These are phyloP conservation scores for Globomyces pollinis-pini DNA, from an alignment of 192 early-diverging fungal genomes.

Conservation along the genomic window DNA sequence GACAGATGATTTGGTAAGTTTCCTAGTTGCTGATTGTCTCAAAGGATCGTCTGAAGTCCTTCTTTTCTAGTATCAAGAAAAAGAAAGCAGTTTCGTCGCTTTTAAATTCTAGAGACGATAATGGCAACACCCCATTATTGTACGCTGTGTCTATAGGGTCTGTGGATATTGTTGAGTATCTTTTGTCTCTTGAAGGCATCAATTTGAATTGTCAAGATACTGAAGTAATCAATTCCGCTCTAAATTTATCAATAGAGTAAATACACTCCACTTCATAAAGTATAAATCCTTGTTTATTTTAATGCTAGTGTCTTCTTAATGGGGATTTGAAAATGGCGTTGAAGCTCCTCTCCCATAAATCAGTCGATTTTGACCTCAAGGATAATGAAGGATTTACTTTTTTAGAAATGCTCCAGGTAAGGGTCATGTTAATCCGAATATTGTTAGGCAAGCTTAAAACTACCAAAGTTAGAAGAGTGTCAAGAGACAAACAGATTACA, in stretches of 20 bases:
- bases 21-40: too few relatives aligned
- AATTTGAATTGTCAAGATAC: constrained; percentile 54
- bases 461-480: constrained; percentile 1
- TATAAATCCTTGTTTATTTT: background rate
- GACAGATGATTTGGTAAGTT: too few relatives aligned
- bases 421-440: background rate
- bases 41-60: too few relatives aligned
- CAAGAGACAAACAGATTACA: background rate
- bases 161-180: constrained; percentile 7
- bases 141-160: constrained; percentile 17
- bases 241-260: too few relatives aligned
- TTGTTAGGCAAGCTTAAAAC: background rate
- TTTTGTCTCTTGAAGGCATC: constrained; percentile 11
- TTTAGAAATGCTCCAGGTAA: constrained; percentile 36
- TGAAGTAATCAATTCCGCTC: too few relatives aligned
- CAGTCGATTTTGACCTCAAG: constrained; percentile 41
- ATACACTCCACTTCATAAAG: constrained; percentile 63
- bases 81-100: background rate
- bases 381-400: constrained; percentile 45
- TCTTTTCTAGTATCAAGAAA: constrained; percentile 10
- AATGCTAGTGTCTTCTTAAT: constrained; percentile 42
- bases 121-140: constrained; percentile 20
- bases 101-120: constrained; percentile 10
- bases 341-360: constrained; percentile 29
- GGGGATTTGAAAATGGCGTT: constrained; percentile 51